Percentiles rank a stretch among this genome's conserved stretches.
These are phyloP conservation scores for Emmonsiellopsis sp. DNA, from an alignment of 2,329 filamentous ascomycete genomes.

Conservation along the genomic window DNA sequence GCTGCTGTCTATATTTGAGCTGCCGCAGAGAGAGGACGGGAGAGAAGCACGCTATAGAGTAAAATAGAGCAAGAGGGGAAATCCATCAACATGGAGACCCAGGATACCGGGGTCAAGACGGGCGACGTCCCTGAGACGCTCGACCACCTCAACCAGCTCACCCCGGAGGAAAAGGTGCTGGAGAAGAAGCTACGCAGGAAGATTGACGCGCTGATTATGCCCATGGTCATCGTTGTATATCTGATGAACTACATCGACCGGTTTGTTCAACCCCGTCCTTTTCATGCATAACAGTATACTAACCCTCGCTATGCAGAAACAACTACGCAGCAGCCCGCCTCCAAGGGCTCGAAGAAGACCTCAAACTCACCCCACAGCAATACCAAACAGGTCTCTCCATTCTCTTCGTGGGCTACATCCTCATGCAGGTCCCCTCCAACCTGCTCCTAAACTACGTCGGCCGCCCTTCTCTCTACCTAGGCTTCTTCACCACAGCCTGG, in stretches of 20 bases:
- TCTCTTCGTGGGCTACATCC: conserved; percentile 37
- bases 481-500: conserved; percentile 38
- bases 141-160: conserved; percentile 4
- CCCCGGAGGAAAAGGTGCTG: conserved; percentile 23
- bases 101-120: not conserved
- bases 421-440: conserved; percentile 41
- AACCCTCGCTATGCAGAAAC: conserved; percentile 24
- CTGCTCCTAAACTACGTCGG: conserved; percentile 35
- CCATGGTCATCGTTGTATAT: conserved; percentile 33
- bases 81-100: not conserved
- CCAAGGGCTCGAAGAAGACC: conserved; percentile 32
- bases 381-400: conserved; percentile 36
- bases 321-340: conserved; percentile 39
- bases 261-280: conserved; percentile 18
- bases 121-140: not conserved
- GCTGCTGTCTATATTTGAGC: not conserved
- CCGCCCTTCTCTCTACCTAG: conserved; percentile 35
- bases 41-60: not conserved
- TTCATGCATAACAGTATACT: not conserved
- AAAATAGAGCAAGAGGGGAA: not conserved
- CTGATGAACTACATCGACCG: conserved; percentile 39
- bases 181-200: conserved; percentile 30
- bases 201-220: conserved; percentile 33
- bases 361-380: conserved; percentile 25
- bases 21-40: not conserved